Percentiles rank a stretch among this genome's conserved stretches.
phyloP scores from a whole-genome alignment of 768 basidiomycete species.

The Dictyophora rubrovolvata region DNA sequence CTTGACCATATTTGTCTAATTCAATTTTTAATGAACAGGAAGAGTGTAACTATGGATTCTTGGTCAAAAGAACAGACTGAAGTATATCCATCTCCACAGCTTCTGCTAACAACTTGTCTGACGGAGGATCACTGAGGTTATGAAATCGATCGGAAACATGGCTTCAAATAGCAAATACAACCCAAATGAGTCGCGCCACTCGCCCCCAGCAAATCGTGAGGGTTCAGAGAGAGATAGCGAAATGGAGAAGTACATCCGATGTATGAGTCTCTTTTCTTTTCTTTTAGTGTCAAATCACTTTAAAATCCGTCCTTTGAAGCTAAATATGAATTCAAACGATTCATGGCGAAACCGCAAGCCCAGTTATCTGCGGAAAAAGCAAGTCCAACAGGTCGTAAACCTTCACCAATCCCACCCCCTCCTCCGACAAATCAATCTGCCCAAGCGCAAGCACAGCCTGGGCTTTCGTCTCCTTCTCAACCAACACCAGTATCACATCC shows the following conservation, averaged over 20 bases:
- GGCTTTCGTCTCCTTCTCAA: too few relatives aligned
- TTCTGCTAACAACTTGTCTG: slow-evolving; percentile 8
- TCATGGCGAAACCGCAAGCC: slow-evolving; percentile 32
- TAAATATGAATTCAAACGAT: slow-evolving; percentile 73
- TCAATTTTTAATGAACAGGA: slow-evolving; percentile 35
- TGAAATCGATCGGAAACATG: slow-evolving; percentile 73
- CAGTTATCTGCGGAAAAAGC: slow-evolving; percentile 32
- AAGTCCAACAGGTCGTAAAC: slow-evolving; percentile 13
- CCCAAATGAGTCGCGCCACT: slow-evolving; percentile 71
- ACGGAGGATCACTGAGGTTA: slow-evolving; percentile 24
- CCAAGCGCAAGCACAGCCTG: background rate
- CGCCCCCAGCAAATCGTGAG: slow-evolving; percentile 71
- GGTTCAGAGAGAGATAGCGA: slow-evolving; percentile 81
- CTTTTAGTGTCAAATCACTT: background rate
- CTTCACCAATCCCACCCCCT: background rate
- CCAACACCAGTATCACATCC: background rate
- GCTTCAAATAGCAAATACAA: slow-evolving; percentile 75
- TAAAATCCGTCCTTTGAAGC: slow-evolving; percentile 29
- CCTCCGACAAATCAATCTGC: background rate
- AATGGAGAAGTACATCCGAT: slow-evolving; percentile 81
- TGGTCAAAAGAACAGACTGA: slow-evolving; percentile 88
- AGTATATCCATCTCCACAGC: slow-evolving; percentile 32
- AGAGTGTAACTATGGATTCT: slow-evolving; percentile 79
- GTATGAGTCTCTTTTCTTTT: slow-evolving; percentile 33
- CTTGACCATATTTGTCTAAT: background rate